Percentiles rank a stretch among this genome's conserved stretches.
phyloP scores from a whole-genome alignment of 2,329 filamentous ascomycete species.

The Aspergillus unguis region DNA sequence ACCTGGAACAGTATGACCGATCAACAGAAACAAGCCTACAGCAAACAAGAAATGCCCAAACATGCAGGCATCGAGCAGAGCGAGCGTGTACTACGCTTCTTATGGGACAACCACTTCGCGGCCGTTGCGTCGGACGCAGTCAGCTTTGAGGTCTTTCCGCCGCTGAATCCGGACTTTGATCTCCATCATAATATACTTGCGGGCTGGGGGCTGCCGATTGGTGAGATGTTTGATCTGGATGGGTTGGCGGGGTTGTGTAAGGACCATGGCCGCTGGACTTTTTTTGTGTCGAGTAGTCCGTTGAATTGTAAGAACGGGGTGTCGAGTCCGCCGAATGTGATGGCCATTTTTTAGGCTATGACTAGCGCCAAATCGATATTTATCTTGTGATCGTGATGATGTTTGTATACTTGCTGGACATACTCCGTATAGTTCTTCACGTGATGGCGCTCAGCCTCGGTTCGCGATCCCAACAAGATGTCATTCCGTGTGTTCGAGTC shows the following conservation, averaged over 20 bases:
- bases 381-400: too few relatives aligned
- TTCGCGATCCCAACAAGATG: slow-evolving; percentile 5
- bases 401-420: not conserved
- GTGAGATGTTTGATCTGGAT: slow-evolving; percentile 42
- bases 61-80: slow-evolving; percentile 40
- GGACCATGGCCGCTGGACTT: slow-evolving; percentile 34
- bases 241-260: slow-evolving; percentile 33
- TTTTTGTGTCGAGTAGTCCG: slow-evolving; percentile 40
- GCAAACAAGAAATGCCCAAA: slow-evolving; percentile 29
- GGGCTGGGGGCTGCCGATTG: slow-evolving; percentile 39
- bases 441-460: slow-evolving; percentile 4
- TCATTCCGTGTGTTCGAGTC: not conserved
- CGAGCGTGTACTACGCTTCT: slow-evolving; percentile 50
- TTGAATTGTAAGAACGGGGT: slow-evolving; percentile 40
- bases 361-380: too few relatives aligned
- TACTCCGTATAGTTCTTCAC: not conserved
- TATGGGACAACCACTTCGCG: slow-evolving; percentile 59
- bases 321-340: slow-evolving; percentile 43
- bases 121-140: slow-evolving; percentile 60
- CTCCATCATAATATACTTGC: slow-evolving; percentile 37
- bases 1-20: slow-evolving; percentile 34
- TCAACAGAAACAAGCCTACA: slow-evolving; percentile 28
- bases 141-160: slow-evolving; percentile 54
- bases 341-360: slow-evolving; percentile 38
- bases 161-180: slow-evolving; percentile 32